Percentiles rank a stretch among this genome's conserved stretches.
Conservation (phyloP, 257 asterid species). For the Agastache rugosa region DNA sequence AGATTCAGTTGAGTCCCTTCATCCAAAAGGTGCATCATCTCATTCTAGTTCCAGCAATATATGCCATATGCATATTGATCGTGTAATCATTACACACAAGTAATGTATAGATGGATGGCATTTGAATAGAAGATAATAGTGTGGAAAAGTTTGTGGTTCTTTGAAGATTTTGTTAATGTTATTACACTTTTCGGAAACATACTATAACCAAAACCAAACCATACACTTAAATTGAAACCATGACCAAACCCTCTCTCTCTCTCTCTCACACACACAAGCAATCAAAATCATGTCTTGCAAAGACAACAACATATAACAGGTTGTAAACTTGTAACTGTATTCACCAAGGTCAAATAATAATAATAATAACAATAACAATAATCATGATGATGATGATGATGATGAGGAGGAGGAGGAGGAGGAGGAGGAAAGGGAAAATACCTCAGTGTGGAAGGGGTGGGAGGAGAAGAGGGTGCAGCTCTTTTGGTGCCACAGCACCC, state of each 20-base stretch:
- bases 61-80: background rate
- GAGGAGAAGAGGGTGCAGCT: slow-evolving; percentile 73
- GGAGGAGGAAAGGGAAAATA: background rate
- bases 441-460: slow-evolving; percentile 66
- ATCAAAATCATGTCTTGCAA: background rate
- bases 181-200: too few relatives aligned
- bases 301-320: background rate
- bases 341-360: slow-evolving; percentile 6
- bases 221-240: too few relatives aligned
- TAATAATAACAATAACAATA: too few relatives aligned
- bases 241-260: background rate
- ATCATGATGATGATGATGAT: too few relatives aligned
- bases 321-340: background rate
- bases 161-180: too few relatives aligned
- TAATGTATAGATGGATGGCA: too few relatives aligned
- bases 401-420: too few relatives aligned
- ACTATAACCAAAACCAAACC: too few relatives aligned
- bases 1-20: too few relatives aligned
- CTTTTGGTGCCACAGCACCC: slow-evolving; percentile 51
- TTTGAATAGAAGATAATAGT: too few relatives aligned
- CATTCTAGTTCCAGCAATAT: background rate
- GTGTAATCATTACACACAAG: too few relatives aligned
- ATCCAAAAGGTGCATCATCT: background rate
- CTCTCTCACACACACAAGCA: background rate
- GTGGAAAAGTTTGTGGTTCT: too few relatives aligned